Evolutionary conservation across 441 rosid genomes (phyloP), one percentile per base, ranked within the genome.

Genomic region (Eugenia klotzschiana): DNA sequence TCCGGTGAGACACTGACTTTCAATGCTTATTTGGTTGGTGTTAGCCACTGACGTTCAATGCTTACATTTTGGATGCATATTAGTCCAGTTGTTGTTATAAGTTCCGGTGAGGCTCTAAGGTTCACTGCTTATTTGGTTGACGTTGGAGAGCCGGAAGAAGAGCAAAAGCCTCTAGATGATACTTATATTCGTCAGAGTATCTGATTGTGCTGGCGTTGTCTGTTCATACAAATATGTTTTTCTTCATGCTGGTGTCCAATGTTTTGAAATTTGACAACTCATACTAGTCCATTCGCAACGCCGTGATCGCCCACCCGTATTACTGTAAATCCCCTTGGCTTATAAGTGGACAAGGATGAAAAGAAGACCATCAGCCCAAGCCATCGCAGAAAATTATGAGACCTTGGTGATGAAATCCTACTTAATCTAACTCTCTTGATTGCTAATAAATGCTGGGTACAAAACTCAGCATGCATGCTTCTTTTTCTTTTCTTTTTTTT

Each of bases 381-480:
- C 57, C 89, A 1, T 92, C 93, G 2, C 89, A 58, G 22, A 90
- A 88, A 83, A 83, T 92, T 77, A 89, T 91, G 40, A 86, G 87
- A 86, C 95, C 94, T 90, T 83, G 27, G 82, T 82, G 51, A 55
- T 77, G 20, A 43, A 22, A 29, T 64, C 41, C 41, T 40, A 3
- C 41, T 2, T 40, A 40, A 40, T 40, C 41, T 40, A 40, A 40
- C 46, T 51, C 49, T 57, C 7, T 18, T 37, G n/a, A 22, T 57
- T 56, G 73, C 79, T 52, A 51, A 51, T 79, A 50, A 52, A 16
- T 6, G 22, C 5, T 22, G 82, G 29, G 8, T 25, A 56, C 16
- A 25, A 25, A 56, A 54, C 26, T 54, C 23, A 10, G 27, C 27
- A 23, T 4, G 60, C 4, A 4, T 25, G n/a, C n/a, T n/a, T n/a